These are phyloP conservation scores for Fusarium hostae DNA, from an alignment of 2,329 filamentous ascomycete species.

Conservation along the genomic window DNA sequence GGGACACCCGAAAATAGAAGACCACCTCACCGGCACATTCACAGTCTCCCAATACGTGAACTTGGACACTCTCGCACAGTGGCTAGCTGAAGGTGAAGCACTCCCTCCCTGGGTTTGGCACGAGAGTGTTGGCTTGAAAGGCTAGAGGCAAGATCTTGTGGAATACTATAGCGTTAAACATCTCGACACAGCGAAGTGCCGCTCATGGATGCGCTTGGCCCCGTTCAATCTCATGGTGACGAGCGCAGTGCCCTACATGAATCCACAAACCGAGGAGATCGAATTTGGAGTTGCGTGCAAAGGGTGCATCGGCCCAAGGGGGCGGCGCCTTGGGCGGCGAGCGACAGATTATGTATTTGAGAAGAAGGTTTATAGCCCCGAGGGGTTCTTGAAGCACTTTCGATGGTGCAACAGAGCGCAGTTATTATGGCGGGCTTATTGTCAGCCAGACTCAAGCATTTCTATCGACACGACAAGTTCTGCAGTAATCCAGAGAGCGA, in stretches of 20 bases:
- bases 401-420: not conserved
- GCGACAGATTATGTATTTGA: no score
- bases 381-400: not conserved
- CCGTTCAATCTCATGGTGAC: not conserved
- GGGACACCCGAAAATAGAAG: not conserved
- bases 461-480: fast-evolving
- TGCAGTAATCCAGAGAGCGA: not conserved
- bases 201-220: not conserved
- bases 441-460: not conserved
- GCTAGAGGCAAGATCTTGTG: not conserved
- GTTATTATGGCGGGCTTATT: not conserved
- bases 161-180: no score
- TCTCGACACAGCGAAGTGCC: not conserved
- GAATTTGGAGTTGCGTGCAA: not conserved
- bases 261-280: fast-evolving
- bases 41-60: not conserved
- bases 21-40: no score
- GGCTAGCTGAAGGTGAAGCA: fast-evolving
- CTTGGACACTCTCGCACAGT: not conserved
- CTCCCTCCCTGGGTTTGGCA: not conserved
- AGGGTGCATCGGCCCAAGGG: not conserved
- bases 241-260: not conserved
- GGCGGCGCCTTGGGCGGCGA: not conserved
- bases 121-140: not conserved
- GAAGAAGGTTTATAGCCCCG: not conserved